Percentiles rank a stretch among this genome's conserved stretches.
These are phyloP conservation scores for Staphylotrichum tortipilum DNA, from an alignment of 495 filamentous ascomycete genomes.

Conservation along the genomic window DNA sequence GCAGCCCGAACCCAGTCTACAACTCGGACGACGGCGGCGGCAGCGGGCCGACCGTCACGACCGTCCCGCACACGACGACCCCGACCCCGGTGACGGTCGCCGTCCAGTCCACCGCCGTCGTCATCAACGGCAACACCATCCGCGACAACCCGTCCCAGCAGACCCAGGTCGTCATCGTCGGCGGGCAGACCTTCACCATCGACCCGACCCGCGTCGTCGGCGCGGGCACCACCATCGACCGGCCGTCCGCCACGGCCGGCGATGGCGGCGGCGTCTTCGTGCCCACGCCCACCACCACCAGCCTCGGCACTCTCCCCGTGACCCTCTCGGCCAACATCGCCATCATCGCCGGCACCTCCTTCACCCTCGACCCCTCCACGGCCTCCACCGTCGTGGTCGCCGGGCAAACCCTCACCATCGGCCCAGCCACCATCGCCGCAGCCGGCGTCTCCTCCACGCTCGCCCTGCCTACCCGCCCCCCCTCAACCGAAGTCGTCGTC, in stretches of 20 bases:
- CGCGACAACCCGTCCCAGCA: slow-evolving; percentile 23
- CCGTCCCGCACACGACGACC: slow-evolving; percentile 3
- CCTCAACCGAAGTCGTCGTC: slow-evolving; percentile 36
- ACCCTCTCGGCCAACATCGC: slow-evolving; percentile 32
- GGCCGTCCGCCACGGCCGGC: slow-evolving; percentile 22
- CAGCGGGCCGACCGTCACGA: slow-evolving; percentile 1
- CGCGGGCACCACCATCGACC: slow-evolving; percentile 31
- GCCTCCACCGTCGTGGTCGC: slow-evolving; percentile 15
- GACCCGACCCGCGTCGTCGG: slow-evolving; percentile 34
- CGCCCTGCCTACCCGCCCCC: slow-evolving; percentile 20
- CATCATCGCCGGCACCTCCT: slow-evolving; percentile 40
- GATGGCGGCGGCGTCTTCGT: slow-evolving; percentile 17
- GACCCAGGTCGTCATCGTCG: slow-evolving; percentile 34
- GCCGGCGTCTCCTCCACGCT: slow-evolving; percentile 31
- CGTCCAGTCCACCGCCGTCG: slow-evolving; percentile 32
- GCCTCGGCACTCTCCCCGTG: slow-evolving; percentile 33
- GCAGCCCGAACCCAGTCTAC: slow-evolving; percentile 23
- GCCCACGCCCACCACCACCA: slow-evolving; percentile 30
- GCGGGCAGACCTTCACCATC: slow-evolving; percentile 35
- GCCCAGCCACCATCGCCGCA: slow-evolving; percentile 35
- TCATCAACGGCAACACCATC: slow-evolving; percentile 37
- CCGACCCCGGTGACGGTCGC: slow-evolving; percentile 29
- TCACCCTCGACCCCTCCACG: slow-evolving; percentile 26
- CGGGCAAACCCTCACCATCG: slow-evolving; percentile 41
- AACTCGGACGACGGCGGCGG: background rate